Evolutionary conservation across 352 stramenopile genomes (phyloP).

Genomic region (Globisporangium emineosum): DNA sequence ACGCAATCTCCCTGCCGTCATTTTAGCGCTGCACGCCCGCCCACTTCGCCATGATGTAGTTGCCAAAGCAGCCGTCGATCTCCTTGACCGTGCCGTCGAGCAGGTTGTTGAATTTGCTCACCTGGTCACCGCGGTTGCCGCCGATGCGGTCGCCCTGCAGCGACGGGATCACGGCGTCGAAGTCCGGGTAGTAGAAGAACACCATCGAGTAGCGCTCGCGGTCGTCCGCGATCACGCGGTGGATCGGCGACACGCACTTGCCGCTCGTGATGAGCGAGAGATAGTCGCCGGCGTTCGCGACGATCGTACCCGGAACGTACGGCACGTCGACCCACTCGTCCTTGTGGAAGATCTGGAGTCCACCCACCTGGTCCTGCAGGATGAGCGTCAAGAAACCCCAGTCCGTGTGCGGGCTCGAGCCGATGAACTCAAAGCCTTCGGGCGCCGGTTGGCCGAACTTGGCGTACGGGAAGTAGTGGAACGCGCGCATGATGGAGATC

Average conservation of each 20-base stretch:
- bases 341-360: slow-evolving; percentile 68
- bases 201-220: slow-evolving; percentile 79
- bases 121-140: slow-evolving; percentile 28
- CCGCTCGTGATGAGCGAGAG: slow-evolving; percentile 69
- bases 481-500: slow-evolving; percentile 84
- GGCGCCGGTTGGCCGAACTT: slow-evolving; percentile 40
- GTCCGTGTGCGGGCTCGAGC: slow-evolving; percentile 82
- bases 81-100: slow-evolving; percentile 62
- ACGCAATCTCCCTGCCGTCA: neutral
- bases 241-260: slow-evolving; percentile 64
- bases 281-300: slow-evolving; percentile 83
- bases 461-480: slow-evolving; percentile 84
- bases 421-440: slow-evolving; percentile 65
- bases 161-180: slow-evolving; percentile 61
- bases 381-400: slow-evolving; percentile 85
- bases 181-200: slow-evolving; percentile 86
- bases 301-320: slow-evolving; percentile 62
- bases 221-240: slow-evolving; percentile 69
- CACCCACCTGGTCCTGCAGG: slow-evolving; percentile 69
- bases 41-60: slow-evolving; percentile 86
- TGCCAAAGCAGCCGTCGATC: slow-evolving; percentile 56
- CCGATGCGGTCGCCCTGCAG: slow-evolving; percentile 35
- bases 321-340: slow-evolving; percentile 74
- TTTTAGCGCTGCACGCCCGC: slow-evolving; percentile 57
- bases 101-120: slow-evolving; percentile 64